Percentiles rank a stretch among this genome's conserved stretches.
Evolutionary conservation across 345 rosid species (phyloP).

Genomic region (Moricandia arvensis): DNA sequence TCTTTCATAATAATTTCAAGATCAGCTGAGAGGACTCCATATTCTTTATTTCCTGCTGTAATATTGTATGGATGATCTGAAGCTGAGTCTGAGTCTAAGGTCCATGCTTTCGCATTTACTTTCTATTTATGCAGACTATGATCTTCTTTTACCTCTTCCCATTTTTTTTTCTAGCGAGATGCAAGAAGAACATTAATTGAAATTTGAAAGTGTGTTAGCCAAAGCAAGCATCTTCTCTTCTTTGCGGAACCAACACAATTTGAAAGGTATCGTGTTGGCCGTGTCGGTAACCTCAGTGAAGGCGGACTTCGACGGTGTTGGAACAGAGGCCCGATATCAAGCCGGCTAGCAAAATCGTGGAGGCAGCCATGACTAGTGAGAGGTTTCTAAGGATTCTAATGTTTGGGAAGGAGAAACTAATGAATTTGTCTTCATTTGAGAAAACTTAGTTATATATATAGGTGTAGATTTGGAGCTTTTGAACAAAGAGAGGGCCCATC

Average conservation of each 20-base stretch:
- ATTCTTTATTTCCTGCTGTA: slow-evolving; percentile 20
- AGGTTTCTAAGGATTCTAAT: too few species aligned
- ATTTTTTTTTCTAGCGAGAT: slow-evolving; percentile 26
- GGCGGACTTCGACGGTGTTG: too few species aligned
- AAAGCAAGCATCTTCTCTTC: neutral
- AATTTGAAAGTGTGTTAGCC: slow-evolving; percentile 33
- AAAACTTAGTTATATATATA: too few species aligned
- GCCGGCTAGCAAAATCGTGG: neutral
- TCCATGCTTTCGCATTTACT: slow-evolving; percentile 59
- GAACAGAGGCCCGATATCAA: too few species aligned
- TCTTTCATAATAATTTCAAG: slow-evolving; percentile 39
- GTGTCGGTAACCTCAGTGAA: neutral
- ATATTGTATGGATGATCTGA: slow-evolving; percentile 39
- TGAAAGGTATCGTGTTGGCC: neutral
- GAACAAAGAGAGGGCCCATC: too few species aligned
- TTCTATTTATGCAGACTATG: slow-evolving; percentile 60
- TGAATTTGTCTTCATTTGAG: too few species aligned
- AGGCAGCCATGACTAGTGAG: neutral
- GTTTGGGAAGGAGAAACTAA: too few species aligned
- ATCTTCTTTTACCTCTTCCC: too few species aligned
- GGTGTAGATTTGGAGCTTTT: too few species aligned
- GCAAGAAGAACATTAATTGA: too few species aligned
- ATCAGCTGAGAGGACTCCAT: slow-evolving; percentile 10
- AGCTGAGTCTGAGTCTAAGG: slow-evolving; percentile 74
- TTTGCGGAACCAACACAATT: neutral